Conservation (phyloP, 2,329 filamentous ascomycete species). For the Alternaria rosae region DNA sequence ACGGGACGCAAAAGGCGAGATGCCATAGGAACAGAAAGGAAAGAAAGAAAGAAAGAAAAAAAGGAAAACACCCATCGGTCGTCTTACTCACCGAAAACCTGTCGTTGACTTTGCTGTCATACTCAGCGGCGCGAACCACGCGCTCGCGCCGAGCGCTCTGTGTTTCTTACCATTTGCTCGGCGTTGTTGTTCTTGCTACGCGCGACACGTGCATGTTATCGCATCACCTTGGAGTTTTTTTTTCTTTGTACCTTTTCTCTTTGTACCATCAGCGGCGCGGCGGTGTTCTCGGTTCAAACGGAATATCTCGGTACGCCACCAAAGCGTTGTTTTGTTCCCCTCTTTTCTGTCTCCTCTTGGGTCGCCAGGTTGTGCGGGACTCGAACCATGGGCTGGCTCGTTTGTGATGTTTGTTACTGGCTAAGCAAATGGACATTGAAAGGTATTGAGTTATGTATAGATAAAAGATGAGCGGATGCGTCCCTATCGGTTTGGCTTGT, state of each 20-base stretch:
- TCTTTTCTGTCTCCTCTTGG: constrained; percentile 1
- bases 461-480: constrained; percentile 11
- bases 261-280: constrained; percentile 2
- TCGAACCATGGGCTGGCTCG: constrained; percentile 18
- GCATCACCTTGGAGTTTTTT: constrained; percentile 30
- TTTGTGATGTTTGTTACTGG: constrained; percentile 17
- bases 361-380: constrained; percentile 10
- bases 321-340: constrained; percentile 16
- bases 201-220: constrained; percentile 16
- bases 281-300: constrained; percentile 6
- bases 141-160: constrained; percentile 13
- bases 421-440: background rate
- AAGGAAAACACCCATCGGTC: background rate
- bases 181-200: constrained; percentile 14
- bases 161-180: constrained; percentile 6
- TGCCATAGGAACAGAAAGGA: background rate
- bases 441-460: constrained; percentile 14
- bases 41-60: background rate
- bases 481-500: background rate
- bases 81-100: background rate
- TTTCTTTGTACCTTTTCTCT: constrained; percentile 5
- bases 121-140: constrained; percentile 10
- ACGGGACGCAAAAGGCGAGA: background rate
- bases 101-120: constrained; percentile 9
- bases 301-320: constrained; percentile 15